Evolutionary conservation across 305 asterid genomes (phyloP).

Genomic region (Solanum hybrid): DNA sequence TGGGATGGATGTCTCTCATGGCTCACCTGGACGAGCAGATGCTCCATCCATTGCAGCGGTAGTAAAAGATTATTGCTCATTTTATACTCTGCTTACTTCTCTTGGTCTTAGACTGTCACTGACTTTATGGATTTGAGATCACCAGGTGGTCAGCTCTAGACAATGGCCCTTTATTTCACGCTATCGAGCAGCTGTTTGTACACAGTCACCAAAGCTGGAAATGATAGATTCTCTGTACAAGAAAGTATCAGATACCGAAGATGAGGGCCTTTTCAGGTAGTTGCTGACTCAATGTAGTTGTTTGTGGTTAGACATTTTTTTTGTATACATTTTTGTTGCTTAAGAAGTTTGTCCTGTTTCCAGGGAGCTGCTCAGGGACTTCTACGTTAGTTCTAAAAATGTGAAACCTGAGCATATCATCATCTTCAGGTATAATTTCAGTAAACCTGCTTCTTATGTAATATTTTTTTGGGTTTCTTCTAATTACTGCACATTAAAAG

Average conservation of each 20-base stretch:
- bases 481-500: neutral
- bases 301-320: neutral
- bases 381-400: constrained; percentile 26
- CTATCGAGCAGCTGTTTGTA: constrained; percentile 56
- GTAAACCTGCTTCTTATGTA: neutral
- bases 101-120: neutral
- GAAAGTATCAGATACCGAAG: constrained; percentile 25
- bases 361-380: constrained; percentile 61
- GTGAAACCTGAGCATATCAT: constrained; percentile 55
- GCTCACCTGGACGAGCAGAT: constrained; percentile 65
- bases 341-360: neutral
- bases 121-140: neutral
- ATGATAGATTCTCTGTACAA: constrained; percentile 52
- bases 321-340: neutral
- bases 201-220: constrained; percentile 56
- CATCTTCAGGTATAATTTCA: constrained; percentile 44
- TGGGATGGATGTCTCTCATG: constrained; percentile 93
- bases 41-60: constrained; percentile 80
- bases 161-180: constrained; percentile 62
- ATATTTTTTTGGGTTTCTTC: neutral
- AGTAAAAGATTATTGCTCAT: neutral
- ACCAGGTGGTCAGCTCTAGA: constrained; percentile 69
- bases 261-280: constrained; percentile 56
- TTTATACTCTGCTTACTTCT: neutral
- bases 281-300: neutral